phyloP scores from a whole-genome alignment of 768 basidiomycete genomes.

The Tubosaeta sp. region DNA sequence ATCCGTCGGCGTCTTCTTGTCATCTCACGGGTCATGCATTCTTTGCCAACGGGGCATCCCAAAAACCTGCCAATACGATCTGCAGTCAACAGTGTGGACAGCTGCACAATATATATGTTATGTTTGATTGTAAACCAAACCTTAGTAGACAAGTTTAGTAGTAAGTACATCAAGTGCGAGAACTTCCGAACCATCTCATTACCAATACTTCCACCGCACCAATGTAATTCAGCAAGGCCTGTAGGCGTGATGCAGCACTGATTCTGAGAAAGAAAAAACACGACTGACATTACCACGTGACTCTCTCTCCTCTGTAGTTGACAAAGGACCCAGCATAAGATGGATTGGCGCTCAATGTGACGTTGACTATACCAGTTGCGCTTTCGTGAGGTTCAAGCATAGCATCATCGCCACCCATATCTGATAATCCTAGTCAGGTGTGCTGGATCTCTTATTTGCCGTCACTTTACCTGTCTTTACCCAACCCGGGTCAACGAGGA shows the following conservation, averaged over 20 bases:
- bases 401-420: constrained; percentile 33
- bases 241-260: background rate
- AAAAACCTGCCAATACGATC: no score
- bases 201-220: background rate
- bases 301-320: constrained; percentile 26
- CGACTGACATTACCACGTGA: constrained; percentile 28
- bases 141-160: background rate
- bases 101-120: background rate
- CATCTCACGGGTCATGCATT: no score
- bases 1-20: background rate
- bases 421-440: constrained; percentile 12
- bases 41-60: no score
- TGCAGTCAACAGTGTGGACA: background rate
- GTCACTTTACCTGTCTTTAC: constrained; percentile 33
- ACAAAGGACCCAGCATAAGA: constrained; percentile 31
- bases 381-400: constrained; percentile 29
- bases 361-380: constrained; percentile 25
- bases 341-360: constrained; percentile 20
- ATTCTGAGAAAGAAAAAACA: background rate
- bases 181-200: background rate
- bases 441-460: background rate
- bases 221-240: background rate
- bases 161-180: background rate
- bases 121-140: background rate
- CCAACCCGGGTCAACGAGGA: constrained; percentile 37